Conservation (phyloP, 768 basidiomycete species). For the Boletus pseudopeckii region DNA sequence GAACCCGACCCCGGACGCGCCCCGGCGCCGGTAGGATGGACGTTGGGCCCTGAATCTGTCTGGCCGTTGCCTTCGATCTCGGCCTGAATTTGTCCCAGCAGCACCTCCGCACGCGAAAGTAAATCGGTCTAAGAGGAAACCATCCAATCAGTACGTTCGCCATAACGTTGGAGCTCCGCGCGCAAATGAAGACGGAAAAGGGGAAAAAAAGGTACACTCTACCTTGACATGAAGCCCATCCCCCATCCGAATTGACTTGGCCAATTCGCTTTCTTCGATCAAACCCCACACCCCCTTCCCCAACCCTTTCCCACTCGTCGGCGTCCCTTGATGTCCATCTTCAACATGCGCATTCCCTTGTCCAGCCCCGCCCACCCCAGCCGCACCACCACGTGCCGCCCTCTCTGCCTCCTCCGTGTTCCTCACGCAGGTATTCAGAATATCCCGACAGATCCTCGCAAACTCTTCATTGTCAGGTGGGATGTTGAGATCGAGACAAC, state of each 20-base stretch:
- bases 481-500: constrained; percentile 92
- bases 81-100: constrained; percentile 39
- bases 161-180: background rate
- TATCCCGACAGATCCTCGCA: constrained; percentile 83
- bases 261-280: constrained; percentile 83
- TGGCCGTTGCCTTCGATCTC: background rate
- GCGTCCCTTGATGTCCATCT: constrained; percentile 21
- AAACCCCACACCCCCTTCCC: constrained; percentile 78
- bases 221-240: constrained; percentile 40
- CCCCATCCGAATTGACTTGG: constrained; percentile 58
- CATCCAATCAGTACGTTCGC: background rate
- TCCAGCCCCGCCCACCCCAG: background rate
- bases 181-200: background rate
- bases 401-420: constrained; percentile 88
- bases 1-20: background rate
- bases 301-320: constrained; percentile 46
- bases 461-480: constrained; percentile 81
- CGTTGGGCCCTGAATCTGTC: background rate
- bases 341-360: constrained; percentile 3
- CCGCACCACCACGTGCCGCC: constrained; percentile 13
- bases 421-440: constrained; percentile 84
- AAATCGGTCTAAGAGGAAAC: constrained; percentile 3
- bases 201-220: constrained; percentile 28
- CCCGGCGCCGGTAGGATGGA: background rate
- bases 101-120: constrained; percentile 38